Percentiles rank a stretch among this genome's conserved stretches.
phyloP scores from a whole-genome alignment of 148 eudicot species.

The Salicornia ramosissima region DNA sequence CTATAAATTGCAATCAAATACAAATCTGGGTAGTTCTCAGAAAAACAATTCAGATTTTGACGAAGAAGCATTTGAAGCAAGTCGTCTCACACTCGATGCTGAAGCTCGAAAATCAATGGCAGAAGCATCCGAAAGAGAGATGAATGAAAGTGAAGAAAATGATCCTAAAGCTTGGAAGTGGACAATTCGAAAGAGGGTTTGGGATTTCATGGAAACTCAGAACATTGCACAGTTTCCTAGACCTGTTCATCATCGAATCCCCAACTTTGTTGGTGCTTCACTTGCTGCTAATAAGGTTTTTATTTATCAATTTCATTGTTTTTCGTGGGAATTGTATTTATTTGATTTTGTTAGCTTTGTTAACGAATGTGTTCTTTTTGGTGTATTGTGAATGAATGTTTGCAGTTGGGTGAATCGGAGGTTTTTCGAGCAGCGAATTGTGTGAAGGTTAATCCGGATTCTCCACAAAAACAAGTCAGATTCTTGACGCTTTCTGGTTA shows the following conservation, averaged over 20 bases:
- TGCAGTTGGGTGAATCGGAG: slow-evolving; percentile 71
- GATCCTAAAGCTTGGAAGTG: slow-evolving; percentile 93
- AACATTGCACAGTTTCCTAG: slow-evolving; percentile 82
- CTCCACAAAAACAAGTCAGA: slow-evolving; percentile 94
- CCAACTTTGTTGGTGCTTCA: slow-evolving; percentile 67
- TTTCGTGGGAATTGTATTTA: neutral
- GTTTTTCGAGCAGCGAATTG: slow-evolving; percentile 57
- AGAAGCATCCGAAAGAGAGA: slow-evolving; percentile 40
- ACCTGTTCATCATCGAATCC: slow-evolving; percentile 93
- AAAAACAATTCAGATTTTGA: slow-evolving; percentile 38
- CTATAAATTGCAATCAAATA: neutral
- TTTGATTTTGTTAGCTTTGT: too few species aligned
- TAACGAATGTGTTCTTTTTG: neutral
- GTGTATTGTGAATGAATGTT: slow-evolving; percentile 2
- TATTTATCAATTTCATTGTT: neutral
- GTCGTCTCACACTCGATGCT: slow-evolving; percentile 62
- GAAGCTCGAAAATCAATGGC: slow-evolving; percentile 66
- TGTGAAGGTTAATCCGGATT: slow-evolving; percentile 93
- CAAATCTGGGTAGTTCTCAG: slow-evolving; percentile 28
- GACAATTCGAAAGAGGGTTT: slow-evolving; percentile 70
- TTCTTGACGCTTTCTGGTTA: slow-evolving; percentile 80
- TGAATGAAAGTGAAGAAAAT: slow-evolving; percentile 12
- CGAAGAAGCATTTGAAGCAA: slow-evolving; percentile 65
- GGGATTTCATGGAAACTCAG: slow-evolving; percentile 81
- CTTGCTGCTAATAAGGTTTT: slow-evolving; percentile 60